phyloP scores from a whole-genome alignment of 2,329 filamentous ascomycete genomes.

The Fusarium kyushuense region DNA sequence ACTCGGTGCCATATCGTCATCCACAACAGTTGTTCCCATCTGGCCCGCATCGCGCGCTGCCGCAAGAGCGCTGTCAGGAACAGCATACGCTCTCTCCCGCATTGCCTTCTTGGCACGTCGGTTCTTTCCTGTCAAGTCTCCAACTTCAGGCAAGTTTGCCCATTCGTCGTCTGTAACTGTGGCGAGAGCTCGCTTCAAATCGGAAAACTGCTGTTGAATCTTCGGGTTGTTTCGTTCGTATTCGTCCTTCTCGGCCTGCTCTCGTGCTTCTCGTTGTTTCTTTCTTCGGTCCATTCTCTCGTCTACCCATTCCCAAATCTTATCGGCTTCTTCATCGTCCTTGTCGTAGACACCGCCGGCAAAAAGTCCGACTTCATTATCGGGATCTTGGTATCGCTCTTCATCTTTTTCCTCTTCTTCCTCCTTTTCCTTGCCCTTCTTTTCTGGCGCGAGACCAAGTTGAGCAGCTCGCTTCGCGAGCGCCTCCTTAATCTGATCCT shows the following conservation, averaged over 20 bases:
- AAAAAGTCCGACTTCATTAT: slow-evolving; percentile 96
- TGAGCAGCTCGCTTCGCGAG: slow-evolving; percentile 92
- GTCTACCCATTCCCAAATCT: slow-evolving; percentile 95
- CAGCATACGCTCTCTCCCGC: slow-evolving; percentile 90
- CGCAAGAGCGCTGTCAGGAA: slow-evolving; percentile 94
- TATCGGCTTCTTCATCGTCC: slow-evolving; percentile 96
- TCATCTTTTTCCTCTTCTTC: slow-evolving; percentile 81
- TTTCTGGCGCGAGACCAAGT: slow-evolving; percentile 77
- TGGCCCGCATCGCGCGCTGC: slow-evolving; percentile 84
- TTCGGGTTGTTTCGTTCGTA: slow-evolving; percentile 98
- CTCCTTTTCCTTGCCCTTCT: slow-evolving; percentile 76
- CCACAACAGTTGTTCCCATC: slow-evolving; percentile 87
- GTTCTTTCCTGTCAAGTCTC: slow-evolving; percentile 95
- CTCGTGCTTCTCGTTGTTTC: slow-evolving; percentile 92
- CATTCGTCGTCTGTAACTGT: slow-evolving; percentile 95
- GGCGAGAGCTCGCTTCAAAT: slow-evolving; percentile 89
- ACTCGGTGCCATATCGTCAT: slow-evolving; percentile 71
- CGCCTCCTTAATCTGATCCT: slow-evolving; percentile 98
- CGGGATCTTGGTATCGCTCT: slow-evolving; percentile 91
- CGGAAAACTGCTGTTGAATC: slow-evolving; percentile 97
- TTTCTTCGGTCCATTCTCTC: slow-evolving; percentile 96
- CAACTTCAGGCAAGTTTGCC: slow-evolving; percentile 94
- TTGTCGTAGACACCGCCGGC: slow-evolving; percentile 96
- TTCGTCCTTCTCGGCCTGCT: slow-evolving; percentile 89
- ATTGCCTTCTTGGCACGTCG: slow-evolving; percentile 85